Conservation (phyloP, 2,329 filamentous ascomycete genomes). For the Davidsoniella virescens region DNA sequence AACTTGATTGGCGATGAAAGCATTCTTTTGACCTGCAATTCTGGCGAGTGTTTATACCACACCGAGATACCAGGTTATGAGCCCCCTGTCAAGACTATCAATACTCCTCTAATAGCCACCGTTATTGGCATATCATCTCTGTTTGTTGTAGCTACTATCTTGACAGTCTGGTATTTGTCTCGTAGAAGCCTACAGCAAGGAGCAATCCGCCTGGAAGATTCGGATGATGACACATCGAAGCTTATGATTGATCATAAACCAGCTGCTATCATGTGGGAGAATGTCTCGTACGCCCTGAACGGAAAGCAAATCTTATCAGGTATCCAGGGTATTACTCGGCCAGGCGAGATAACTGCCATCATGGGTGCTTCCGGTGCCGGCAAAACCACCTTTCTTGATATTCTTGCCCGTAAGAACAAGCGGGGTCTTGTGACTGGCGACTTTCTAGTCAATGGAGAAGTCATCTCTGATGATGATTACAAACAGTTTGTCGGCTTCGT, state of each 20-base stretch:
- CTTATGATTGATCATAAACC: constrained; percentile 87
- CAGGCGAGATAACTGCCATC: constrained; percentile 90
- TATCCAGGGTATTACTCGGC: constrained; percentile 74
- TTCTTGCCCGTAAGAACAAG: constrained; percentile 93
- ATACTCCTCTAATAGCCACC: constrained; percentile 86
- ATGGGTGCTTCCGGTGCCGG: constrained; percentile 97
- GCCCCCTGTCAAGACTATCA: constrained; percentile 81
- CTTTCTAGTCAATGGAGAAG: constrained; percentile 89
- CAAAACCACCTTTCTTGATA: constrained; percentile 94
- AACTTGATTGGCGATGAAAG: constrained; percentile 81
- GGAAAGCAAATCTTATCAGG: constrained; percentile 70
- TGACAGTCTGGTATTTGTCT: constrained; percentile 76
- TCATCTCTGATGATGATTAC: constrained; percentile 69
- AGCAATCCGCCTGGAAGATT: constrained; percentile 70
- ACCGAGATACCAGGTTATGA: constrained; percentile 87
- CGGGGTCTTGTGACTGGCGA: constrained; percentile 61
- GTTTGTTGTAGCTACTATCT: constrained; percentile 74
- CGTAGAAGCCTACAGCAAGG: constrained; percentile 55
- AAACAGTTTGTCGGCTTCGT: constrained; percentile 90
- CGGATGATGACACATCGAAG: constrained; percentile 72
- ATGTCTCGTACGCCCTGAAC: constrained; percentile 74
- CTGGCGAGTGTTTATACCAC: constrained; percentile 84
- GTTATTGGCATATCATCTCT: constrained; percentile 77
- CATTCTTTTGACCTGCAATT: constrained; percentile 65
- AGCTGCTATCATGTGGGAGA: constrained; percentile 72